Evolutionary conservation across 177 flowering plant genomes (phyloP).

Genomic region (Vitis hybrid): DNA sequence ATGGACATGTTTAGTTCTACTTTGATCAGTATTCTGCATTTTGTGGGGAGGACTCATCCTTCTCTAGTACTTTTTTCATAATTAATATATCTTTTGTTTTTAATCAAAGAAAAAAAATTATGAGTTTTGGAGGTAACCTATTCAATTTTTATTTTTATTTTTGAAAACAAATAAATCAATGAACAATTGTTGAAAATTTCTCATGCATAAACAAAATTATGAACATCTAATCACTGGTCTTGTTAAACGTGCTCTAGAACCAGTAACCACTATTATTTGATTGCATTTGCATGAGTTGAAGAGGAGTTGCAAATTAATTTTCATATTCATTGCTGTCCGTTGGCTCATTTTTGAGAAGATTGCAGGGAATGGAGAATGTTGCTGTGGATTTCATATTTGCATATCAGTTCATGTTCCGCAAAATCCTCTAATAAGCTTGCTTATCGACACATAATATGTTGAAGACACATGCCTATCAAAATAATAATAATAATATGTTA

Average conservation of each 20-base stretch:
- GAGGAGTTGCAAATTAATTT: neutral
- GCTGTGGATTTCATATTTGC: neutral
- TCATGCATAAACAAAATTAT: neutral
- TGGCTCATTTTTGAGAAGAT: neutral
- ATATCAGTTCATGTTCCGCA: neutral
- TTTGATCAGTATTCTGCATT: too few relatives aligned
- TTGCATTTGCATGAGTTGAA: neutral
- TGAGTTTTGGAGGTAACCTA: too few relatives aligned
- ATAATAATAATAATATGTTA: too few relatives aligned
- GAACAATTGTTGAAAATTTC: neutral
- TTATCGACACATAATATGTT: neutral
- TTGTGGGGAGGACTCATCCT: too few relatives aligned
- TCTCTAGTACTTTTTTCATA: too few relatives aligned
- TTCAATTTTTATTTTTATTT: too few relatives aligned
- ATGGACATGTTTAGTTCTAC: too few relatives aligned
- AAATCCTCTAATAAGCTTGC: neutral
- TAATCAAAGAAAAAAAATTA: too few relatives aligned
- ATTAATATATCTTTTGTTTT: too few relatives aligned
- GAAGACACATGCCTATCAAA: too few relatives aligned
- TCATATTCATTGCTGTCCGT: too few relatives aligned
- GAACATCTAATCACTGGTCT: neutral
- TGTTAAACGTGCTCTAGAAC: neutral
- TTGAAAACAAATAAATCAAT: too few relatives aligned
- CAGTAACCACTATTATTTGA: neutral
- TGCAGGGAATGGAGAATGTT: neutral